These are phyloP conservation scores for Spiromastix sp. DNA, from an alignment of 2,329 filamentous ascomycete species.

Conservation along the genomic window DNA sequence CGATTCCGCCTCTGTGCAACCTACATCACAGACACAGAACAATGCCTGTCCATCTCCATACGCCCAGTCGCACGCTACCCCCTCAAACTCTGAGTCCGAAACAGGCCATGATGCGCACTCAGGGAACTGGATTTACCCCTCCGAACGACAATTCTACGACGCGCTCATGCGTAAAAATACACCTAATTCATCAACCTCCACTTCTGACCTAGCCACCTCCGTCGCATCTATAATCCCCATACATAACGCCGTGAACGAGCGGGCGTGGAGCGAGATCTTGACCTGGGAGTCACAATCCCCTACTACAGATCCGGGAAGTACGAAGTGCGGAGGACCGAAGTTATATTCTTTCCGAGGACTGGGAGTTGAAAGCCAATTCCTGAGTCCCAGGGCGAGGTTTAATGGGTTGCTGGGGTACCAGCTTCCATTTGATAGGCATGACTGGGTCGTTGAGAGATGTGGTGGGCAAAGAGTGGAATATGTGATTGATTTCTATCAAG, in stretches of 20 bases:
- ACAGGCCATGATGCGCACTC: conserved; percentile 56
- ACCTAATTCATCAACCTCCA: conserved; percentile 38
- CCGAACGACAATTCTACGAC: conserved; percentile 95
- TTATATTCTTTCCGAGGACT: conserved; percentile 73
- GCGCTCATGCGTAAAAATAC: conserved; percentile 89
- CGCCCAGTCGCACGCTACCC: conserved; percentile 24
- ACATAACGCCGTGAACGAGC: conserved; percentile 96
- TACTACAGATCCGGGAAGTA: conserved; percentile 45
- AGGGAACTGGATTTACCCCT: conserved; percentile 96
- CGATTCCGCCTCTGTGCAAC: conserved; percentile 11
- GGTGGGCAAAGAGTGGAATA: conserved; percentile 69
- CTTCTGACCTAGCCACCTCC: conserved; percentile 48
- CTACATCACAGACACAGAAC: conserved; percentile 10
- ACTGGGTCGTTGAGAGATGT: conserved; percentile 93
- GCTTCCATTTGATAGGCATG: conserved; percentile 86
- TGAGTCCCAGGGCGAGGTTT: conserved; percentile 75
- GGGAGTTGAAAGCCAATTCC: conserved; percentile 36
- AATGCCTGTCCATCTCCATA: conserved; percentile 22
- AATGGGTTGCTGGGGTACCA: conserved; percentile 83
- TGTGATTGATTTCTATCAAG: conserved; percentile 95
- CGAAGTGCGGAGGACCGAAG: conserved; percentile 64
- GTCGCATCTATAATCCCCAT: conserved; percentile 93
- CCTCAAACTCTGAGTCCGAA: conserved; percentile 69
- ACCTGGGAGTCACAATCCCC: conserved; percentile 69
- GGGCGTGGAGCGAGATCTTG: conserved; percentile 86